Base-by-base conservation (phyloP, 495 filamentous ascomycete genomes). In the Thozetella sp. region DNA sequence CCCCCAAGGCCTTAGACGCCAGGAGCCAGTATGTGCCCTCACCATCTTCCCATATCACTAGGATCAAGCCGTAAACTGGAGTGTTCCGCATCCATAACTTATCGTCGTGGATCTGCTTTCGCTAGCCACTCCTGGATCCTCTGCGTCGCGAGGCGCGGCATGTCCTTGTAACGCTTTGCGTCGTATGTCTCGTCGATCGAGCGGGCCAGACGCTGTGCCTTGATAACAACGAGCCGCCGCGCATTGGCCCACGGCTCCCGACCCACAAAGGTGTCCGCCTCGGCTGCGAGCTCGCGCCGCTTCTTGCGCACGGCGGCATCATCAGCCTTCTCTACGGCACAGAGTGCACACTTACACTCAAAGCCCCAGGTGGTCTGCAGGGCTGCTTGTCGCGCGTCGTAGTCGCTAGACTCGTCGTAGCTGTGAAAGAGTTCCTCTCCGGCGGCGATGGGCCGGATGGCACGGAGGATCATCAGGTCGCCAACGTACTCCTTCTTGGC, bases 401-500 rank as follows among this genome's bases (percentile, higher is more conserved):
- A 57, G 55, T 51, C 52, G 46, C 17, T 63, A 25, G 15, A 60
- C 23, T 6, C 57, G 55, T 13, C 54, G 20, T 48, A 59, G 55
- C 53, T 60, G 25, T 57, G 70, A 62, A 67, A 76, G 6, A 87
- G 34, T 59, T 86, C 83, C 11, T 79, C 77, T 53, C 76, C 72
- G 1, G 71, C 53, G 4, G 67, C 63, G 19, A 87, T 72, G 54
- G 75, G 60, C 15, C 63, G 59, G 0, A 67, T 67, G 0, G 84
- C 83, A 19, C 81, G 81, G 25, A 84, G 53, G n/a, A 85, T 67
- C 72, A 82, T 79, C 70, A 87, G 72, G 57, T 86, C 83, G 24
- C 83, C 81, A 46, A 85, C 76, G 65, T 81, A 84, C 1, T 76
- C 69, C 6, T 79, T 76, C 0, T 60, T 59, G 4, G 62, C 58